Conservation (phyloP, 2,329 filamentous ascomycete species). For the Arthrobotrys megalospora region DNA sequence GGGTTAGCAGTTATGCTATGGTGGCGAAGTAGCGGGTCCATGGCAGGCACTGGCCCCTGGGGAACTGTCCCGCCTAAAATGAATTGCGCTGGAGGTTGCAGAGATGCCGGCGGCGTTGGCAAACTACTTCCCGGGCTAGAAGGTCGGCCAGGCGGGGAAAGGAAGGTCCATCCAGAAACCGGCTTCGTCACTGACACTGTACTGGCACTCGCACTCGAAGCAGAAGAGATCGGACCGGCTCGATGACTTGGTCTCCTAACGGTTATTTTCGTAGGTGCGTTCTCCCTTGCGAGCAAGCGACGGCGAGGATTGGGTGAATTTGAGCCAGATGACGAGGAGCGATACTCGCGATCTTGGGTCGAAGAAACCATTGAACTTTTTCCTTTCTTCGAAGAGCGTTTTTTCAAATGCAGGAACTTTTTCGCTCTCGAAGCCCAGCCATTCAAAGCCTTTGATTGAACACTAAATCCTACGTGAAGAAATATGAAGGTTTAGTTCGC, state of each 20-base stretch:
- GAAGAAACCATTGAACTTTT: neutral
- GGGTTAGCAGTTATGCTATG: conserved; percentile 32
- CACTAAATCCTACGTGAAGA: conserved; percentile 14
- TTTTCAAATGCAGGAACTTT: conserved; percentile 38
- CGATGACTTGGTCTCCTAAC: conserved; percentile 36
- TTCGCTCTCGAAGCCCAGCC: conserved; percentile 46
- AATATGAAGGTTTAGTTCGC: neutral
- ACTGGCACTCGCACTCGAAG: conserved; percentile 34
- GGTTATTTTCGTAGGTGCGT: conserved; percentile 42
- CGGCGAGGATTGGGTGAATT: conserved; percentile 37
- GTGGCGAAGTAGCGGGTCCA: conserved; percentile 10
- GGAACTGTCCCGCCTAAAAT: neutral
- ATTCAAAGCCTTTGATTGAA: conserved; percentile 26
- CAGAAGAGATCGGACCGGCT: conserved; percentile 1
- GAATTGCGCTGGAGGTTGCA: conserved; percentile 6
- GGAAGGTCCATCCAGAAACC: conserved; percentile 40
- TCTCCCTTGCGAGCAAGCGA: conserved; percentile 23
- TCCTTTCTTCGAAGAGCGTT: conserved; percentile 17
- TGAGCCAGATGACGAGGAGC: conserved; percentile 35
- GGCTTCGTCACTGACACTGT: conserved; percentile 31
- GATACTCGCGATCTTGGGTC: conserved; percentile 1
- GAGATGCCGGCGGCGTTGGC: neutral
- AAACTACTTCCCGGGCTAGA: conserved; percentile 3
- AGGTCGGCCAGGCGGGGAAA: conserved; percentile 28
- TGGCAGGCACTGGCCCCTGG: neutral